Evolutionary conservation across 345 rosid genomes (phyloP).

Genomic region (Gossypium stocksii): DNA sequence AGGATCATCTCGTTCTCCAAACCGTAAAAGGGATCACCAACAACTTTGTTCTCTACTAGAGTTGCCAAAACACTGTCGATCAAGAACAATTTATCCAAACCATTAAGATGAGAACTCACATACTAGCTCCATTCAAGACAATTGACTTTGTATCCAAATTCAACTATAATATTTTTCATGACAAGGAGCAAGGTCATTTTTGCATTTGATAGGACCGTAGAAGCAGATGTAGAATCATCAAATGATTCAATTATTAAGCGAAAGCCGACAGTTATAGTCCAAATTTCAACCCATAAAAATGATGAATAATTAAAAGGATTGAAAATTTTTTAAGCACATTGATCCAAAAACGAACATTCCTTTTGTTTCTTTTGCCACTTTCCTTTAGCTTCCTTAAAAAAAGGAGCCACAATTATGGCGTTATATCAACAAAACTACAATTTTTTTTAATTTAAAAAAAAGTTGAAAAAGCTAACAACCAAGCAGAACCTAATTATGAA

Average conservation of each 20-base stretch:
- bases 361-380: neutral
- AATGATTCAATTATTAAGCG: neutral
- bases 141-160: neutral
- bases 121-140: neutral
- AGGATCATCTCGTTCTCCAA: constrained; percentile 69
- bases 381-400: neutral
- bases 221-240: neutral
- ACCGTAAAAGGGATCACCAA: constrained; percentile 96
- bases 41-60: constrained; percentile 65
- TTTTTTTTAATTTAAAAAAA: neutral
- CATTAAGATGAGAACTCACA: neutral
- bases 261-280: neutral
- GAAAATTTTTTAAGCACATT: neutral
- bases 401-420: neutral
- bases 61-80: constrained; percentile 76
- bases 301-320: neutral
- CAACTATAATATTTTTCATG: neutral
- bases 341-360: neutral
- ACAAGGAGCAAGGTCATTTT: neutral
- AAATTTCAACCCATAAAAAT: neutral
- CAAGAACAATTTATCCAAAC: constrained; percentile 1
- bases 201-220: neutral
- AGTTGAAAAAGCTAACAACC: neutral
- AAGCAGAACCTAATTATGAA: neutral
- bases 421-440: neutral